Percentiles rank a stretch among this genome's conserved stretches.
Evolutionary conservation across 1,284 basidiomycete genomes (phyloP).

Genomic region (Stygiomarasmius scandens): DNA sequence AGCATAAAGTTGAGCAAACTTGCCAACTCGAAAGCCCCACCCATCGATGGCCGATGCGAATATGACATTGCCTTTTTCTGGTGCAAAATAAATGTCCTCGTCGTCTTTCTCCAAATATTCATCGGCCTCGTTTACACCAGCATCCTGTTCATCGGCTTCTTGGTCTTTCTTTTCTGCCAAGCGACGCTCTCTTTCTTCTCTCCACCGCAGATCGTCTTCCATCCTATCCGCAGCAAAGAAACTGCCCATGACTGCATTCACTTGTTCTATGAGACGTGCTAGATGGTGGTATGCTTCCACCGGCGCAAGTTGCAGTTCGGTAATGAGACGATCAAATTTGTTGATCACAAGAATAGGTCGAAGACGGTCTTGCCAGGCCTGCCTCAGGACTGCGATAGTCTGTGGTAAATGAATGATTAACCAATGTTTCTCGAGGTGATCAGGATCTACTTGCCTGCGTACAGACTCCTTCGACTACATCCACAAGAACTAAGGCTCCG

Average conservation of each 20-base stretch:
- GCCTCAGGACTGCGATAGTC: constrained; percentile 94
- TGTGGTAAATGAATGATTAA: constrained; percentile 33
- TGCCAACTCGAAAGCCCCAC: constrained; percentile 95
- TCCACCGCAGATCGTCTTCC: constrained; percentile 94
- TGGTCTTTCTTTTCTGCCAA: constrained; percentile 74
- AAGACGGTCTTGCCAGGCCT: constrained; percentile 92
- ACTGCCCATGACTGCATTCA: constrained; percentile 97
- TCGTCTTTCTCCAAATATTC: constrained; percentile 94
- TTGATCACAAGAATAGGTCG: constrained; percentile 95
- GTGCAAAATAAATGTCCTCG: constrained; percentile 97
- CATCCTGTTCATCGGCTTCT: constrained; percentile 67
- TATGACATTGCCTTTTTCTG: constrained; percentile 94
- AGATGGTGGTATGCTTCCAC: constrained; percentile 95
- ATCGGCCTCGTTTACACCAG: constrained; percentile 55
- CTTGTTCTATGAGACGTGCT: constrained; percentile 91
- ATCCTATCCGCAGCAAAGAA: constrained; percentile 97
- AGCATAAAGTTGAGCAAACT: constrained; percentile 93
- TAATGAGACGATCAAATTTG: constrained; percentile 95
- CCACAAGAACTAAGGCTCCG: constrained; percentile 95
- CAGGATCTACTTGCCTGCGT: constrained; percentile 74
- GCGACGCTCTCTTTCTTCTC: constrained; percentile 87
- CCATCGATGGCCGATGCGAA: constrained; percentile 97
- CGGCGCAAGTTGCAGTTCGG: constrained; percentile 91
- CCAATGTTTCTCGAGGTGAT: not conserved
- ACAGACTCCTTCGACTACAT: constrained; percentile 98